Evolutionary conservation across 148 eudicot genomes (phyloP), one percentile per base, ranked within the genome.

Genomic region (Rhododendron ferrugineum): DNA sequence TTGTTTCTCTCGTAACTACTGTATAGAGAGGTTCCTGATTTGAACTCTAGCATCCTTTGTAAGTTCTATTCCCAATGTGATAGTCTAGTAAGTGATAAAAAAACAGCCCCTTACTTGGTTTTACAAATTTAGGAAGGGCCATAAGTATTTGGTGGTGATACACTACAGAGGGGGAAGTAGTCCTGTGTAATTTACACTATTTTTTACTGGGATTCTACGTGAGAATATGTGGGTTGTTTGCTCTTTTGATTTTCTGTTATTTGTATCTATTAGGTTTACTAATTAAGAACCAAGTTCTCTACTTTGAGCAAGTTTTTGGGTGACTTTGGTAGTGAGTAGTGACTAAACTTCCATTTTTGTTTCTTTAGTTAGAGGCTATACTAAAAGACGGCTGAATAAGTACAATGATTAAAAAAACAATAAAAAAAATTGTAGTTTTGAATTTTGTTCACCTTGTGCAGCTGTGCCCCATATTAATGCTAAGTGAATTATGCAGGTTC

Each of bases 401-500:
- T 13, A 32, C 75, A 2, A 32, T 30, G 28, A 62, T 62, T 32
- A 32, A 32, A 32, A 68, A 30, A 68, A 68, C 4, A 3, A 1
- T 0, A 11, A 3, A 28, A 68, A 56, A 36, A 81, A 0, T 54
- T 58, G 8, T 22, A 58, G 8, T 56, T 11, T 30, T 2, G 23
- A 44, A 56, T 22, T 40, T 36, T 50, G 34, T 36, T 16, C 60
- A 20, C 66, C 10, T 14, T 23, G 6, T 54, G 60, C 60, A 0
- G 23, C 60, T 54, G 60, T 44, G 34, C 80, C 32, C 85, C 46
- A 23, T 70, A 46, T 83, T 49, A 73, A 84, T 50, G 64, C 47
- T 3, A 14, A 26, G 11, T 56, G 54, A 68, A 54, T 80, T 78
- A 13, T 89, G 90, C 91, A 96, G 99, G 99, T 66, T 46, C 88